Conservation (phyloP, 768 basidiomycete species). For the Lactarius tabidus region DNA sequence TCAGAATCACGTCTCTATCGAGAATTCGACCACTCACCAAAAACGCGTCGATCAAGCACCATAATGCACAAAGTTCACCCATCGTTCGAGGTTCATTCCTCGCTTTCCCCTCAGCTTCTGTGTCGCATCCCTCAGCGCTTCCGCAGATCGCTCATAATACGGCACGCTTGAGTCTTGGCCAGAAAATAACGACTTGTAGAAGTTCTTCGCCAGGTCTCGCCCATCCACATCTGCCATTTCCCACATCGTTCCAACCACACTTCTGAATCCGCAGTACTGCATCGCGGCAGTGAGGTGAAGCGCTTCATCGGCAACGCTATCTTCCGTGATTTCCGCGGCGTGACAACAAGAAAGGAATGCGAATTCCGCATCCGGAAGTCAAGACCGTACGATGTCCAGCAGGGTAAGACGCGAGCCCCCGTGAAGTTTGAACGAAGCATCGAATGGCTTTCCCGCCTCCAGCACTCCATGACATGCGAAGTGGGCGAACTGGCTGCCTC, state of each 20-base stretch:
- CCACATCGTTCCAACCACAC: conserved; percentile 11
- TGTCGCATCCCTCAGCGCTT: conserved; percentile 5
- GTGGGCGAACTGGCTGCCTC: neutral
- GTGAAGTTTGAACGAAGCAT: conserved; percentile 2
- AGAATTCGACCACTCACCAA: neutral
- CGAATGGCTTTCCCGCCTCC: neutral
- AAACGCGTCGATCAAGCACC: conserved; percentile 2
- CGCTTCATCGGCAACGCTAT: conserved; percentile 9
- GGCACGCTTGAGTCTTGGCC: neutral
- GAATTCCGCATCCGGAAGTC: neutral
- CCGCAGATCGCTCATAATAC: conserved; percentile 1
- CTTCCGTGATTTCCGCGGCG: neutral
- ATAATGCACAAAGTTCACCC: conserved; percentile 22
- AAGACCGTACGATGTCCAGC: conserved; percentile 2
- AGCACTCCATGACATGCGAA: conserved; percentile 13
- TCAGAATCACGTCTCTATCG: neutral
- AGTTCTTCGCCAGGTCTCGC: conserved; percentile 3
- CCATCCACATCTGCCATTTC: conserved; percentile 22
- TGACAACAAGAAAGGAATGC: conserved; percentile 18
- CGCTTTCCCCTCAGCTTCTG: conserved; percentile 10
- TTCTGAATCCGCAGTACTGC: conserved; percentile 21
- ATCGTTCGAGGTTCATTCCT: conserved; percentile 6
- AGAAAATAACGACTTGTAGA: conserved; percentile 9
- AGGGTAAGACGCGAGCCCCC: neutral
- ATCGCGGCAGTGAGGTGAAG: conserved; percentile 22